These are phyloP conservation scores for Phytophthora brassicae DNA, from an alignment of 352 stramenopile genomes.

Conservation along the genomic window DNA sequence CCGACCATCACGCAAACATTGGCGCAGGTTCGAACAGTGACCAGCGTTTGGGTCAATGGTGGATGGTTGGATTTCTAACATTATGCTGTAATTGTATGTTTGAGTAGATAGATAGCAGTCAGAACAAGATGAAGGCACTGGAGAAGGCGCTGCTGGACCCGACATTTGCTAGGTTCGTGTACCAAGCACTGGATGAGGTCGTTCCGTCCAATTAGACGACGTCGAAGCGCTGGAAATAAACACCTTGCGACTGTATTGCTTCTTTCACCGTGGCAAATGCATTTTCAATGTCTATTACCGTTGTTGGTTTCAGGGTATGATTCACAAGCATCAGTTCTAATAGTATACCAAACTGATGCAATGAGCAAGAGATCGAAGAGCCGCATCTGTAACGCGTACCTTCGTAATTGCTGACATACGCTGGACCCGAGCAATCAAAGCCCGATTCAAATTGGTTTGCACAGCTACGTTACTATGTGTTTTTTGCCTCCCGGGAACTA, in stretches of 20 bases:
- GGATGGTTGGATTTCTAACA: not conserved
- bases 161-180: slow-evolving; percentile 79
- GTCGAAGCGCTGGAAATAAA: not conserved
- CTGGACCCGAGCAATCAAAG: no score
- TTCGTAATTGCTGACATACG: no score
- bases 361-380: no score
- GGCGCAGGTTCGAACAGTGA: slow-evolving; percentile 40
- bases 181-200: slow-evolving; percentile 67
- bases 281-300: no score
- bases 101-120: slow-evolving; percentile 62
- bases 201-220: slow-evolving; percentile 26
- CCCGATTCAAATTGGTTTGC: no score
- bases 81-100: not conserved
- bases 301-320: no score
- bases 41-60: not conserved
- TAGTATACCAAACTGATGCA: no score
- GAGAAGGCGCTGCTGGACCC: slow-evolving; percentile 77
- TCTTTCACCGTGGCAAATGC: not conserved
- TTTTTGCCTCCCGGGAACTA: no score
- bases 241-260: not conserved
- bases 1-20: slow-evolving; percentile 51
- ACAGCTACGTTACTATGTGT: no score
- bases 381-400: no score
- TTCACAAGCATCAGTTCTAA: no score
- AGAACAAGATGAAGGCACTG: slow-evolving; percentile 69